Evolutionary conservation across 2,329 filamentous ascomycete genomes (phyloP).

Genomic region (Colletotrichum plurivorum): DNA sequence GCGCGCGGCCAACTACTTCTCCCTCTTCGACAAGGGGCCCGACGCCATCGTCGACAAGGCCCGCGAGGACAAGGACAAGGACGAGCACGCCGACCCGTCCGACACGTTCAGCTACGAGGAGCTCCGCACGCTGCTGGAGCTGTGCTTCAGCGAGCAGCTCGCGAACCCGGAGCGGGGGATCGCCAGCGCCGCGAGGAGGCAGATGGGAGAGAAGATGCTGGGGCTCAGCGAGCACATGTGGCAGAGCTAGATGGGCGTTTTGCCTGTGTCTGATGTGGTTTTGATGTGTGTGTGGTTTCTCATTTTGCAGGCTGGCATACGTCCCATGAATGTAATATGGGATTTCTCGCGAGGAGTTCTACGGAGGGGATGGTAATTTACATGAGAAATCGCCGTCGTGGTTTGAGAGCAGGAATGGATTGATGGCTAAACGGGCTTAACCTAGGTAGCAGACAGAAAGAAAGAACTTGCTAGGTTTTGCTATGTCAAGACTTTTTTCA

Average conservation of each 20-base stretch:
- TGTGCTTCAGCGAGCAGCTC: conserved; percentile 78
- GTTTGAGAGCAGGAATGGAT: too few species aligned
- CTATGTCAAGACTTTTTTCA: neutral
- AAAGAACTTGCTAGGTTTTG: neutral
- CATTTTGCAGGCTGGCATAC: neutral
- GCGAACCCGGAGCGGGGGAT: conserved; percentile 78
- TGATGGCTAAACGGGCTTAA: too few species aligned
- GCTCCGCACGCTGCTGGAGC: conserved; percentile 74
- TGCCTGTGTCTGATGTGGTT: neutral
- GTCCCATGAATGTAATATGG: neutral
- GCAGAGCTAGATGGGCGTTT: conserved; percentile 60
- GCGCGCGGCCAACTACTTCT: conserved; percentile 77
- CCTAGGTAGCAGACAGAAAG: too few species aligned
- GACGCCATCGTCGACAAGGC: conserved; percentile 76
- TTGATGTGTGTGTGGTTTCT: neutral
- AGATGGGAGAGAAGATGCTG: conserved; percentile 78
- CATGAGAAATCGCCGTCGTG: too few species aligned
- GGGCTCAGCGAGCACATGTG: conserved; percentile 81
- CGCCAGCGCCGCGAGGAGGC: conserved; percentile 75
- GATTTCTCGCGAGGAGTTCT: conserved; percentile 29
- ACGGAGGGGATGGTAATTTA: neutral
- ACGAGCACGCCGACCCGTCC: conserved; percentile 52
- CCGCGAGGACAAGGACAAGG: conserved; percentile 71
- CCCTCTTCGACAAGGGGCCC: conserved; percentile 75
- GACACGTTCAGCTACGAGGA: conserved; percentile 74